These are phyloP conservation scores for Nitzschia putrida DNA, from an alignment of 108 stramenopile species.

Conservation along the genomic window DNA sequence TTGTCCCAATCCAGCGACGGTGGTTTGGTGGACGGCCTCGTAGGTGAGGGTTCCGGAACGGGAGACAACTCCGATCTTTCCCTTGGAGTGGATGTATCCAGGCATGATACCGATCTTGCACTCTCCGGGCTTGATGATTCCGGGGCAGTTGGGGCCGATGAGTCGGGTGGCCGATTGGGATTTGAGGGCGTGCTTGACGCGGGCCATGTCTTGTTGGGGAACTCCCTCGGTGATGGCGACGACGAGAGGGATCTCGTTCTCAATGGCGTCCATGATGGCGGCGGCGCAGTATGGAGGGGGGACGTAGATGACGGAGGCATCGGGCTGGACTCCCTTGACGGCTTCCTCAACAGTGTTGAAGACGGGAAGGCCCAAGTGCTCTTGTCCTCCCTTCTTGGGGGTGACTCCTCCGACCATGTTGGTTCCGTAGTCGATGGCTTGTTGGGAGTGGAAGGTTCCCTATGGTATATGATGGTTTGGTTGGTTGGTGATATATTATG, in stretches of 20 bases:
- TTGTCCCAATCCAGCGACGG: constrained; percentile 94
- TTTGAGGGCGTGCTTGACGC: constrained; percentile 87
- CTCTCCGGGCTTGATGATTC: constrained; percentile 99
- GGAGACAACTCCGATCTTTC: constrained; percentile 97
- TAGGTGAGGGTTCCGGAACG: constrained; percentile 97
- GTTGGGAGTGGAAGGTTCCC: constrained; percentile 83
- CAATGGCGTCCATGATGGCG: constrained; percentile 94
- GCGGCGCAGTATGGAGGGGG: constrained; percentile 95
- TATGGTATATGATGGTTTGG: constrained; percentile 12
- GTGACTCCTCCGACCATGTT: constrained; percentile 98
- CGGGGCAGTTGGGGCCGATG: constrained; percentile 99
- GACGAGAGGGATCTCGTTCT: constrained; percentile 94
- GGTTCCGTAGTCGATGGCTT: constrained; percentile 99
- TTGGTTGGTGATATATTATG: not conserved
- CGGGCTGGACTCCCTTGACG: constrained; percentile 81
- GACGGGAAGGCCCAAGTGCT: constrained; percentile 94
- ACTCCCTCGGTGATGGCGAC: constrained; percentile 99
- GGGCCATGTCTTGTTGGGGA: constrained; percentile 99
- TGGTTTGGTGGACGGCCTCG: constrained; percentile 98
- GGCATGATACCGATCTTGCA: constrained; percentile 99
- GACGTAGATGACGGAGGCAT: constrained; percentile 99
- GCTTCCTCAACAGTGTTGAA: constrained; percentile 94
- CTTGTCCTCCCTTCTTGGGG: constrained; percentile 93
- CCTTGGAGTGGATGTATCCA: constrained; percentile 95
- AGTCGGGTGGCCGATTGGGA: constrained; percentile 84